Evolutionary conservation across 345 rosid species (phyloP).

Genomic region (Eucalyptus polybractea): DNA sequence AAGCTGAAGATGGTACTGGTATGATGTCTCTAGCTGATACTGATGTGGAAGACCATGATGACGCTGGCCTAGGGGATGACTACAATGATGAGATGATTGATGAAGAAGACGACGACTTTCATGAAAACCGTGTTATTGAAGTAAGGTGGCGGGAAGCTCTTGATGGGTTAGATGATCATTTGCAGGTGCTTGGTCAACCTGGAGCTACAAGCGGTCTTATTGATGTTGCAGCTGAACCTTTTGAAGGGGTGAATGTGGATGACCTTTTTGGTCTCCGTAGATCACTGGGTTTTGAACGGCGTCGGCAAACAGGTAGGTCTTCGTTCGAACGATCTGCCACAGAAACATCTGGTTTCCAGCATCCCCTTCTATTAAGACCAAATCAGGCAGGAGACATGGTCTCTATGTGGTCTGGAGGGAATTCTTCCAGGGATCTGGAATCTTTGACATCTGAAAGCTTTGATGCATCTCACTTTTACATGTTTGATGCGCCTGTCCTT

Average conservation of each 20-base stretch:
- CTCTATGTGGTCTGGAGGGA: conserved; percentile 55
- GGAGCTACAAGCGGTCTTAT: conserved; percentile 58
- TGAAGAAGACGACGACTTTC: conserved; percentile 94
- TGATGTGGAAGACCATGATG: conserved; percentile 93
- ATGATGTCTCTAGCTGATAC: conserved; percentile 94
- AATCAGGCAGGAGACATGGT: conserved; percentile 56
- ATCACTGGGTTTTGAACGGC: conserved; percentile 82
- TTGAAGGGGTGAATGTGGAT: conserved; percentile 93
- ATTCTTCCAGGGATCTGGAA: conserved; percentile 66
- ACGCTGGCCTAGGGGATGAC: conserved; percentile 82
- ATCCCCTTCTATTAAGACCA: conserved; percentile 84
- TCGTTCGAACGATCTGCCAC: conserved; percentile 62
- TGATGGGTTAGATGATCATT: conserved; percentile 90
- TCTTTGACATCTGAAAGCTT: conserved; percentile 51
- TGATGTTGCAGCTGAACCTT: conserved; percentile 89
- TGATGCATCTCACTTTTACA: conserved; percentile 77
- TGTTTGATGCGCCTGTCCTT: conserved; percentile 91
- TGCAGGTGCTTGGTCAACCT: conserved; percentile 87
- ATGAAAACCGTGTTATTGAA: conserved; percentile 82
- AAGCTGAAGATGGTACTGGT: conserved; percentile 90
- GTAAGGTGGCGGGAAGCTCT: conserved; percentile 95
- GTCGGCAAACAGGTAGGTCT: conserved; percentile 66
- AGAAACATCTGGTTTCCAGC: conserved; percentile 81
- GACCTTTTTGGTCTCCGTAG: conserved; percentile 86
- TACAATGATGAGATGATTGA: conserved; percentile 91